Evolutionary conservation across 495 filamentous ascomycete species (phyloP).

Genomic region (Xylaria acuta): DNA sequence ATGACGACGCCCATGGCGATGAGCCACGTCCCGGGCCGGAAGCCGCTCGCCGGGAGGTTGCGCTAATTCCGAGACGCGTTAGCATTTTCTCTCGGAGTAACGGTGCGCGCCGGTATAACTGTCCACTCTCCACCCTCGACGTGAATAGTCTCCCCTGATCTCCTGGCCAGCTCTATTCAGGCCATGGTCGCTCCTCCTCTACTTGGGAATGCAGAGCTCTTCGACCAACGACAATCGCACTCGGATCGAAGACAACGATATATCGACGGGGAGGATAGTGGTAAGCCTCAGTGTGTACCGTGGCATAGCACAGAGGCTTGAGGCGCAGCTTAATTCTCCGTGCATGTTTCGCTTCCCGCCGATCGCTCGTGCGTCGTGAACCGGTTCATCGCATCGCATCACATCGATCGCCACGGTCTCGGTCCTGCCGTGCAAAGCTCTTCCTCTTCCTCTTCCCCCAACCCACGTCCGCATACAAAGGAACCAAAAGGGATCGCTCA

Average conservation of each 20-base stretch:
- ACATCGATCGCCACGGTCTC: not conserved
- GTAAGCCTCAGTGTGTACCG: not conserved
- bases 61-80: constrained; percentile 57
- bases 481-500: constrained; percentile 45
- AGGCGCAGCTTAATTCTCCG: not conserved
- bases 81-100: not conserved
- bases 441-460: not conserved
- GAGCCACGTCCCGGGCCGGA: constrained; percentile 81
- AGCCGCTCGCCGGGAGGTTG: constrained; percentile 90
- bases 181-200: not conserved
- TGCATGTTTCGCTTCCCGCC: not conserved
- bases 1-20: constrained; percentile 74
- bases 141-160: not conserved
- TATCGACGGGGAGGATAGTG: not conserved
- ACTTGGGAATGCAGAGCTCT: not conserved
- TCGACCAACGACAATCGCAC: not conserved
- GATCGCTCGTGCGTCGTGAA: not conserved
- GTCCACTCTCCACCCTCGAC: not conserved
- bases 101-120: not conserved
- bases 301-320: not conserved
- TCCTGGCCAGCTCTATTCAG: not conserved
- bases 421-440: not conserved
- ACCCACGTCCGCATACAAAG: not conserved
- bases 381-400: not conserved
- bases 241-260: not conserved